Base-by-base conservation (phyloP, 768 basidiomycete genomes). In the Boletus pseudopeckii region DNA sequence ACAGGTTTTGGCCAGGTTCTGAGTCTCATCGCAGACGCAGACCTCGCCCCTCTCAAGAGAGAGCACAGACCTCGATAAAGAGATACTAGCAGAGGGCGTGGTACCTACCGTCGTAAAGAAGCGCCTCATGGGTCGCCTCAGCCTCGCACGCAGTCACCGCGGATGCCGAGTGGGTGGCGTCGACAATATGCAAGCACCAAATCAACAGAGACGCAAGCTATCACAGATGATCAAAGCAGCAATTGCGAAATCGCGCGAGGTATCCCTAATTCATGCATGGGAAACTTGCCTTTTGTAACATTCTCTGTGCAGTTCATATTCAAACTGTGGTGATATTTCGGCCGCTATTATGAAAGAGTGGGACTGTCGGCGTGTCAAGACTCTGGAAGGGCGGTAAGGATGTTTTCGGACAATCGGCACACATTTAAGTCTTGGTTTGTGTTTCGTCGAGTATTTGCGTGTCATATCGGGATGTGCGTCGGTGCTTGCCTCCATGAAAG, bases 231-330 rank as follows among this genome's bases (percentile, higher is more conserved):
- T 66, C 48, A 66, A 61, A 50, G 45, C 40, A 24, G 61, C 50
- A 37, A 37, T 68, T 22, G 52, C 55, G 33, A 68, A 53, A 46
- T 60, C 63, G 34, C 55, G 60, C 58, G 55, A 64, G 66, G 65
- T 66, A 66, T 47, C 5, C 47, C 20, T 6, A 24, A n/a, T 43
- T 45, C 36, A 44, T 60, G 37, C 49, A 52, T 13, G 40, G 18
- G 10, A 55, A 33, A 55, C 56, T 61, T 55, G 55, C 60, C 54
- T 66, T 46, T 60, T 49, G 50, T 68, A 46, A 66, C 63, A 24
- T 40, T 44, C 41, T 56, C 24, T 48, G 11, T n/a, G 22, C 54
- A 66, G 65, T 51, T 68, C 53, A 55, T 66, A 48, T 50, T 45
- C 52, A 52, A 34, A 28, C 44, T 68, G 13, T 65, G 66, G 63